Conservation (phyloP, 176 grass and related monocot species). For the Urochloa ruziziensis region DNA sequence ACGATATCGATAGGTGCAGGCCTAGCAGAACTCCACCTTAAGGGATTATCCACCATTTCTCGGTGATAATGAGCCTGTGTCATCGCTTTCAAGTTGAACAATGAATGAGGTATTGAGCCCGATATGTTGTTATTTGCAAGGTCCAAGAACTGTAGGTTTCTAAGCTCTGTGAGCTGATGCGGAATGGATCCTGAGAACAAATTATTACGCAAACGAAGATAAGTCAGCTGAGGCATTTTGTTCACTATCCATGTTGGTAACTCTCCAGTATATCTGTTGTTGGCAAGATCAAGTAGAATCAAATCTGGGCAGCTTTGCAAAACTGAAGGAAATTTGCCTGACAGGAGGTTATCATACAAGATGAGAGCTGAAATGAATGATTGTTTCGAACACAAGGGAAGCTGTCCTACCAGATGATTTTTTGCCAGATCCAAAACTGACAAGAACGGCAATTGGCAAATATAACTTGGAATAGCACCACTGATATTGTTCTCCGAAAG, state of each 20-base stretch:
- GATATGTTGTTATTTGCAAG: background rate
- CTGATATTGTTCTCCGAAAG: slow-evolving; percentile 16
- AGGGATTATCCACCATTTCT: background rate
- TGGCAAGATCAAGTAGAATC: slow-evolving; percentile 5
- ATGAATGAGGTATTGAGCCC: background rate
- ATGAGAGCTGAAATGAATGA: background rate
- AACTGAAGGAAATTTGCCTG: background rate
- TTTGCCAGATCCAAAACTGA: background rate
- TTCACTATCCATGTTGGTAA: slow-evolving; percentile 23
- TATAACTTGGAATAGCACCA: slow-evolving; percentile 19
- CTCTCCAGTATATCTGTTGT: slow-evolving; percentile 2
- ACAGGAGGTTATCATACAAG: slow-evolving; percentile 5
- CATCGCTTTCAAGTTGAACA: background rate
- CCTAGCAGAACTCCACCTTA: background rate
- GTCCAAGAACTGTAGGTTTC: background rate
- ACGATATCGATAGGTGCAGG: background rate
- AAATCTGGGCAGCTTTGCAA: background rate
- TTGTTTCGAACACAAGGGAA: background rate
- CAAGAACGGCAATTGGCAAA: background rate
- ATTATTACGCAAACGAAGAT: slow-evolving; percentile 12
- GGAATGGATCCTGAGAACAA: slow-evolving; percentile 29
- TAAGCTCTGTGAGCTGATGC: background rate
- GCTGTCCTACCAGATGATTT: background rate
- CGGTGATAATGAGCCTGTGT: background rate
- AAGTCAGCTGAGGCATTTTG: background rate